Evolutionary conservation across 805 yeast genomes (phyloP), one percentile per base, ranked within the genome.

Genomic region (Yueomyces sp.): DNA sequence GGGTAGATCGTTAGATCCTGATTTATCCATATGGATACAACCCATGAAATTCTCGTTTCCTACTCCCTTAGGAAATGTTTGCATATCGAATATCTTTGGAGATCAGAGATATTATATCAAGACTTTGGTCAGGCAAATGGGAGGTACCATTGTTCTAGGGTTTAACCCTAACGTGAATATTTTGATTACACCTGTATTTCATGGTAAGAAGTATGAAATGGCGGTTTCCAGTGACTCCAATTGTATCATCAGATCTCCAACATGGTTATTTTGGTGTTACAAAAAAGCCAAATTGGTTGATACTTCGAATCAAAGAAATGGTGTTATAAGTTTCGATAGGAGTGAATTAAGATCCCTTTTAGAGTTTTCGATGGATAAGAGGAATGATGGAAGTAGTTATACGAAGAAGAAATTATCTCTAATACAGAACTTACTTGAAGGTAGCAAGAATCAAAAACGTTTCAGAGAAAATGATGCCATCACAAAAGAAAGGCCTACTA

Each of bases 251-350:
- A 79, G 85, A 1, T 87, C 83, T 54, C 95, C 86, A 60, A 55
- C 79, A 11, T 90, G 98, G 98, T 62, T 90, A 11, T 97, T 90
- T 55, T 88, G 84, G 44, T 73, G 86, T 38, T 90, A 52, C 43
- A 19, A 19, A 19, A 19, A 19, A 19, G 19, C 19, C 19, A 19
- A 19, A 19, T 19, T 19, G 19, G 19, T 19, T 19, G 19, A 19
- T 19, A 19, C 19, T 19, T 19, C 19, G 19, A 19, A 19, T 19
- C 19, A 19, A 19, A 19, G 19, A 19, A 19, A 19, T 19, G 19
- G 19, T 19, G 19, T 19, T 19, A 19, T 19, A 19, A 19, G 19
- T 19, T 19, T 19, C 19, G 19, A 19, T 19, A 19, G 19, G 19
- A 19, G 19, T 19, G 19, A 19, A 19, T 19, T 19, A 19, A 19